Evolutionary conservation across 352 stramenopile genomes (phyloP).

Genomic region (Pythium rhizo-oryzae): DNA sequence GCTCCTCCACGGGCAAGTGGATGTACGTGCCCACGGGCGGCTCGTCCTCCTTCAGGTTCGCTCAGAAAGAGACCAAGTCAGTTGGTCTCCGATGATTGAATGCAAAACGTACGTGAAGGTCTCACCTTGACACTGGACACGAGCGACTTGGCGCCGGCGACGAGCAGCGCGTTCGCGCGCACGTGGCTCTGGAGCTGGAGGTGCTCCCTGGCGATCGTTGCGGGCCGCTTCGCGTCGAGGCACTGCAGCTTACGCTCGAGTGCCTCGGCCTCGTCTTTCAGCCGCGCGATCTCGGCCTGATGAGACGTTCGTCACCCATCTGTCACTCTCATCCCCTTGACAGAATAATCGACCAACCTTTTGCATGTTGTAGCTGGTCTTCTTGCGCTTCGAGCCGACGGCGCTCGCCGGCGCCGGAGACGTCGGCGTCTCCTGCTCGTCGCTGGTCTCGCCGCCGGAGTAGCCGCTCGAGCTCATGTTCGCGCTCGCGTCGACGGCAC

Average conservation of each 20-base stretch:
- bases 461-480: not conserved
- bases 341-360: not conserved
- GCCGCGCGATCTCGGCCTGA: not conserved
- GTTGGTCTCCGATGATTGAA: too few species aligned
- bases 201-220: not conserved
- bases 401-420: not conserved
- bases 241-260: not conserved
- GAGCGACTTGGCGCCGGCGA: not conserved
- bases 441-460: slow-evolving; percentile 1
- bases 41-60: not conserved
- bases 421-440: not conserved
- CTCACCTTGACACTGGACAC: not conserved
- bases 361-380: slow-evolving; percentile 7
- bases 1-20: slow-evolving; percentile 8
- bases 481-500: not conserved
- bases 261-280: slow-evolving; percentile 1
- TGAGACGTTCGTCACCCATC: not conserved
- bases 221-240: not conserved
- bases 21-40: slow-evolving; percentile 8
- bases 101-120: not conserved
- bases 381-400: slow-evolving; percentile 7
- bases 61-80: too few species aligned
- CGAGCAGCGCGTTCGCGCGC: not conserved
- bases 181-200: not conserved
- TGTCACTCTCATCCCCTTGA: too few species aligned